Base-by-base conservation (phyloP, 495 filamentous ascomycete genomes). In the Eremomyces bilateralis region DNA sequence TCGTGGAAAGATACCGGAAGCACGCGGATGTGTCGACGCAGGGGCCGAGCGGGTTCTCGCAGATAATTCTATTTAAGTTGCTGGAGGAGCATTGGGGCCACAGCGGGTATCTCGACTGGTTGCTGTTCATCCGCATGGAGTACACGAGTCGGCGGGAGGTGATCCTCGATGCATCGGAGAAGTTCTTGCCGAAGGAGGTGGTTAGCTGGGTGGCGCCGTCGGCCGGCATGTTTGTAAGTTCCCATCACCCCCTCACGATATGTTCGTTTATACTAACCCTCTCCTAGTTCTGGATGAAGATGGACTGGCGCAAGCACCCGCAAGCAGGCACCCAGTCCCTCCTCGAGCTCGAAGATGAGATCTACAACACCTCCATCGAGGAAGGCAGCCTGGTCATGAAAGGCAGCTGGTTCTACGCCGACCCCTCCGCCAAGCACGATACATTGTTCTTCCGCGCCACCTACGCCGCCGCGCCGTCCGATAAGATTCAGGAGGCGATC, bases 171-270 rank as follows among this genome's bases (percentile, higher is more conserved):
- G 81, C 88, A 0, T 93, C 82, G 43, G 82, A 92, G 56, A 64
- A 65, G 44, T 66, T 73, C 38, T 53, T 97, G 20, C 88, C 88
- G 1, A 51, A 50, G 17, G 73, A 80, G 31, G 58, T 97, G 29
- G 77, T 79, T 10, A 76, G 69, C 54, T 97, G 88, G 90, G 64
- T 54, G 22, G 59, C 77, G 4, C 84, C 88, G 2, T 62, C 64
- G 22, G 84, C 88, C n/a, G 88, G 88, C 48, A 97, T 97, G 88
- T 97, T 97, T 64, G 76, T 81, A 56, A 63, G 74, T 74, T 34
- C 32, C 13, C 24, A 27, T 27, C 13, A 27, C 24, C 13, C 6
- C 13, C 24, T 27, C 6, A 8, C 13, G 24, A 27, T 27, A 27
- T 13, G 8, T 27, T 8, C 8, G 8, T 27, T 27, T 6, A 8